Evolutionary conservation across 148 eudicot genomes (phyloP).

Genomic region (Chenopodium suecicum): DNA sequence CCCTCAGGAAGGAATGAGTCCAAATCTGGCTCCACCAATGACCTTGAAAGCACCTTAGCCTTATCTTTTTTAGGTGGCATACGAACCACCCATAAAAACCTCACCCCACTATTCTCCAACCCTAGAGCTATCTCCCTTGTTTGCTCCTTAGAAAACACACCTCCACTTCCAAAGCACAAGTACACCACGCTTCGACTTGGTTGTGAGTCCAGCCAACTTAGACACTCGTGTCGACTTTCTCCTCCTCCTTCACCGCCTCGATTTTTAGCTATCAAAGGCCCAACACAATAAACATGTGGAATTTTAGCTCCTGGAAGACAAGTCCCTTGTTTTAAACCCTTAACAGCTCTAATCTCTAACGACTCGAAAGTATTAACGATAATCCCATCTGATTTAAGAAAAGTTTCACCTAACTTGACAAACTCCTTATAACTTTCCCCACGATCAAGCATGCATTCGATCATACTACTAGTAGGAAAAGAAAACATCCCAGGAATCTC

Average conservation of each 20-base stretch:
- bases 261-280: background rate
- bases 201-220: background rate
- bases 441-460: constrained; percentile 2
- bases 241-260: background rate
- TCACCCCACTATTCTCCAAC: background rate
- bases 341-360: background rate
- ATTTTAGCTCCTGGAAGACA: background rate
- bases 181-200: background rate
- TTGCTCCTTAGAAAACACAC: constrained; percentile 5
- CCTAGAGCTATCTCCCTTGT: background rate
- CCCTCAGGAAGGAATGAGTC: background rate
- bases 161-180: constrained; percentile 1
- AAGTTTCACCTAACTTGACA: background rate
- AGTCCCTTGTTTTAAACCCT: background rate
- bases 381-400: background rate
- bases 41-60: background rate
- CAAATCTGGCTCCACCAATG: background rate
- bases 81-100: constrained; percentile 6
- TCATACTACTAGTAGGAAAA: background rate
- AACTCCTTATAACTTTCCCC: background rate
- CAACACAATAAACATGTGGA: background rate
- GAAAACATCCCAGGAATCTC: background rate
- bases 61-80: background rate
- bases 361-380: background rate
- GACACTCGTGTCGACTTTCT: background rate